phyloP scores from a whole-genome alignment of 768 basidiomycete genomes.

The Tylopilus sp. region DNA sequence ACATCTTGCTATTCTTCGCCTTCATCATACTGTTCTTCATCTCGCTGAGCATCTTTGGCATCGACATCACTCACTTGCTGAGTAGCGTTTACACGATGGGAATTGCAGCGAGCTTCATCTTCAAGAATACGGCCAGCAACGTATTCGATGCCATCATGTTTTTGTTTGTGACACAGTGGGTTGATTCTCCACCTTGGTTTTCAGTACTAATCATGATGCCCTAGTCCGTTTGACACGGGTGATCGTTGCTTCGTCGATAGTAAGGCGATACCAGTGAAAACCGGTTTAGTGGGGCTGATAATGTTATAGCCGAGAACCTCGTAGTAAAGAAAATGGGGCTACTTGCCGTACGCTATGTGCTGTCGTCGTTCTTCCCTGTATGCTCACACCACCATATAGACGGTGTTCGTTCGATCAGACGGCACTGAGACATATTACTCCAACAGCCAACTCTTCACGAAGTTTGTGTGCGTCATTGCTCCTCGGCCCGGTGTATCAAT shows the following conservation, averaged over 20 bases:
- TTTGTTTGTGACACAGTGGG: constrained; percentile 78
- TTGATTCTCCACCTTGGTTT: constrained; percentile 10
- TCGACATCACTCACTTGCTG: constrained; percentile 60
- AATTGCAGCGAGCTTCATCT: constrained; percentile 76
- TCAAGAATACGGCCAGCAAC: constrained; percentile 67
- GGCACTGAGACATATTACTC: constrained; percentile 81
- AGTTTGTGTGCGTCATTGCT: constrained; percentile 58
- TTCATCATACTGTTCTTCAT: constrained; percentile 68
- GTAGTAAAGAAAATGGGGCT: constrained; percentile 79
- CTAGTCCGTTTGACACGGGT: constrained; percentile 75
- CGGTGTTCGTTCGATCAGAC: constrained; percentile 67
- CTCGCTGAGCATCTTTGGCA: constrained; percentile 67
- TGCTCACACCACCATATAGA: constrained; percentile 33
- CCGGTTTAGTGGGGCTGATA: constrained; percentile 5
- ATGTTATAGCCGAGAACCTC: constrained; percentile 55
- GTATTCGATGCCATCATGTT: constrained; percentile 83
- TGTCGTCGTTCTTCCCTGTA: not conserved
- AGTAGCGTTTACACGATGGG: constrained; percentile 71
- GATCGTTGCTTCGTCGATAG: constrained; percentile 76
- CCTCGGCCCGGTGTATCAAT: not conserved
- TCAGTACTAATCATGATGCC: not conserved
- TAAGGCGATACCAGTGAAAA: constrained; percentile 23
- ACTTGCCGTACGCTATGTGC: constrained; percentile 52
- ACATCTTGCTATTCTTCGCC: constrained; percentile 61
- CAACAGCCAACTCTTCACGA: constrained; percentile 71